Percentiles rank a stretch among this genome's conserved stretches.
phyloP scores from a whole-genome alignment of 2,329 filamentous ascomycete species.

The Cladosporium sphaerospermum region DNA sequence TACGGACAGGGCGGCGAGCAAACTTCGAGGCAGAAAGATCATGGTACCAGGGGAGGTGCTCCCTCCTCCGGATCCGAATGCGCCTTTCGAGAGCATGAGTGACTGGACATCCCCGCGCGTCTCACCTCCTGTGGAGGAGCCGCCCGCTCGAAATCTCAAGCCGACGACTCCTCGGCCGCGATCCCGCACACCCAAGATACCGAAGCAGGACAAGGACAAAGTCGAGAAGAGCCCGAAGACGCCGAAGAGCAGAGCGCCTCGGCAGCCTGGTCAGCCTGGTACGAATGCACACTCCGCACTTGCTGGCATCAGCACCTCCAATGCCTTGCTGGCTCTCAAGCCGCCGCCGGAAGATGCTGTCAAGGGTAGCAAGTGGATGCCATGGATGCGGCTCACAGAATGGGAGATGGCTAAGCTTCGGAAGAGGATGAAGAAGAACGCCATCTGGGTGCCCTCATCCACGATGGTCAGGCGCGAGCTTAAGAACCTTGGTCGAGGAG shows the following conservation, averaged over 20 bases:
- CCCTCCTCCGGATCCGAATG: constrained; percentile 39
- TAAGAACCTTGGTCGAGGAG: constrained; percentile 58
- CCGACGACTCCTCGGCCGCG: constrained; percentile 23
- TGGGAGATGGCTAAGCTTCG: constrained; percentile 65
- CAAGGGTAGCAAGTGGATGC: constrained; percentile 54
- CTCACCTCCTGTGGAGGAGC: constrained; percentile 29
- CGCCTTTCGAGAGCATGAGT: constrained; percentile 30
- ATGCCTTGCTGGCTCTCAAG: constrained; percentile 52
- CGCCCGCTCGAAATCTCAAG: constrained; percentile 11
- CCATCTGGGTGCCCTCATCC: constrained; percentile 75
- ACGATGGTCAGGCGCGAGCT: constrained; percentile 81
- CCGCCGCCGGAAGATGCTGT: constrained; percentile 55
- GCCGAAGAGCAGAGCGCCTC: constrained; percentile 37
- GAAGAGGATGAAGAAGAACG: constrained; percentile 89
- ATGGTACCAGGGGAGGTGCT: constrained; percentile 40
- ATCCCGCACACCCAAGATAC: constrained; percentile 32
- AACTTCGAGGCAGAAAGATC: constrained; percentile 31
- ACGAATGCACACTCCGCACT: constrained; percentile 50
- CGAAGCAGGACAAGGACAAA: constrained; percentile 29
- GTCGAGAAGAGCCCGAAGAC: constrained; percentile 30
- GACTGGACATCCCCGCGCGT: constrained; percentile 34
- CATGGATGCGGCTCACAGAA: constrained; percentile 60
- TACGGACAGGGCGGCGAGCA: constrained; percentile 28
- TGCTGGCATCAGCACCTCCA: constrained; percentile 55
- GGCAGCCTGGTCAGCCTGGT: constrained; percentile 41